Base-by-base conservation (phyloP, 2,329 filamentous ascomycete species). In the Penicillium occitanis region DNA sequence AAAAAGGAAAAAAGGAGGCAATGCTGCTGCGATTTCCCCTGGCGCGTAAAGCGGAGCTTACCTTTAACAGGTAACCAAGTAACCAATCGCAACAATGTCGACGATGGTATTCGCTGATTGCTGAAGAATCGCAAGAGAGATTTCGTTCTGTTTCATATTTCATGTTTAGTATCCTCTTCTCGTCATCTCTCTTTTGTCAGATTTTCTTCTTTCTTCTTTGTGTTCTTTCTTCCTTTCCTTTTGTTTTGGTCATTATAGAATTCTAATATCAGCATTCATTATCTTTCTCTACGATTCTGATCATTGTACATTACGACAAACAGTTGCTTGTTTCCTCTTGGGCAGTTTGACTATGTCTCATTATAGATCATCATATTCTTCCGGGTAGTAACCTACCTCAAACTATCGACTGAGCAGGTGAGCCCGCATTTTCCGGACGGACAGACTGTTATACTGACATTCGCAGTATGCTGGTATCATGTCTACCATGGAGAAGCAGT, bases 391-490 rank as follows among this genome's bases (percentile, higher is more conserved):
- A 40, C 53, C 63, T 66, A 67, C 62, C 67, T 46, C 42, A 14
- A 33, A 42, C 55, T 59, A 48, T 50, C 22, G 44, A 63, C 42
- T 19, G 55, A 48, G 53, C 65, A 65, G 64, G 65, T 65, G 66
- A 63, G 65, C 62, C 61, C 69, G 66, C 51, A 48, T 30, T 66
- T 19, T 13, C 10, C 51, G 7, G n/a, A 28, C 55, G 28, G 17
- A 11, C 22, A 28, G 8, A 28, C 17, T 30, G 11, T 14, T 2
- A 28, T 25, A 40, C 63, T 64, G 42, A 60, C 42, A n/a, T 37
- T 48, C n/a, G 55, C 28, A 79, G 72, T 69, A 80, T 80, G 77
- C 71, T 70, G 70, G 65, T 71, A 68, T 70, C 65, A 71, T 70
- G 65, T 69, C 68, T 69, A 68, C 72, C 69, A 72, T 71, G 70